These are phyloP conservation scores for Coemansia sp. DNA, from an alignment of 192 early-diverging fungal species.

Conservation along the genomic window DNA sequence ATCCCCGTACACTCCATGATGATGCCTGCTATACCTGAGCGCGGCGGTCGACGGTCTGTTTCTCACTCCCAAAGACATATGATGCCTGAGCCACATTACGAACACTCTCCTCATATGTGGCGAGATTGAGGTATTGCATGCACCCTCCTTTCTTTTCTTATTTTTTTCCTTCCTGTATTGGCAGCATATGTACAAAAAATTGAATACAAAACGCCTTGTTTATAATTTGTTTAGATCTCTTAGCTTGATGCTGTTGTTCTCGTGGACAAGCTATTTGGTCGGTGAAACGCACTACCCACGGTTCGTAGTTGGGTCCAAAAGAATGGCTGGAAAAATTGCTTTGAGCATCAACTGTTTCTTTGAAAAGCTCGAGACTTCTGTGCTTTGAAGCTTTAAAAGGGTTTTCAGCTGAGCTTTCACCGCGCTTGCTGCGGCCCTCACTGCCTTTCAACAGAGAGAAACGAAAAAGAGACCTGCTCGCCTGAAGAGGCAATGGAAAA, in stretches of 20 bases:
- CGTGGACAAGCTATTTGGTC: not conserved
- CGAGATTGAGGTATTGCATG: not conserved
- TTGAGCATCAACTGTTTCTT: not conserved
- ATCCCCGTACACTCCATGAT: constrained; percentile 20
- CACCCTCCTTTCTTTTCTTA: not conserved
- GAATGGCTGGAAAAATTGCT: not conserved
- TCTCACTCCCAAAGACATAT: not conserved
- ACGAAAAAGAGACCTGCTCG: not conserved
- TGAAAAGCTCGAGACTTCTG: not conserved
- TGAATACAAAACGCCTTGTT: not conserved
- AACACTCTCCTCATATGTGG: not conserved
- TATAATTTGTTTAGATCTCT: not conserved
- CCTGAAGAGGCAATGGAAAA: too few species aligned
- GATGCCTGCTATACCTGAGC: not conserved
- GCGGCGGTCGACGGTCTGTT: not conserved
- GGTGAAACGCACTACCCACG: not conserved
- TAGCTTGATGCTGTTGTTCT: not conserved
- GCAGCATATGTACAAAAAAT: not conserved
- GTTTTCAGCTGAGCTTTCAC: not conserved
- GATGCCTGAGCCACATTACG: not conserved
- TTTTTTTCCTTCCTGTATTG: not conserved
- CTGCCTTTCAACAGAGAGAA: not conserved
- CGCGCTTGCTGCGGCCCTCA: not conserved
- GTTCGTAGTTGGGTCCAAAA: not conserved
- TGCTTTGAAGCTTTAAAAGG: not conserved